phyloP scores from a whole-genome alignment of 2,329 filamentous ascomycete species.

The Beauveria varroae region DNA sequence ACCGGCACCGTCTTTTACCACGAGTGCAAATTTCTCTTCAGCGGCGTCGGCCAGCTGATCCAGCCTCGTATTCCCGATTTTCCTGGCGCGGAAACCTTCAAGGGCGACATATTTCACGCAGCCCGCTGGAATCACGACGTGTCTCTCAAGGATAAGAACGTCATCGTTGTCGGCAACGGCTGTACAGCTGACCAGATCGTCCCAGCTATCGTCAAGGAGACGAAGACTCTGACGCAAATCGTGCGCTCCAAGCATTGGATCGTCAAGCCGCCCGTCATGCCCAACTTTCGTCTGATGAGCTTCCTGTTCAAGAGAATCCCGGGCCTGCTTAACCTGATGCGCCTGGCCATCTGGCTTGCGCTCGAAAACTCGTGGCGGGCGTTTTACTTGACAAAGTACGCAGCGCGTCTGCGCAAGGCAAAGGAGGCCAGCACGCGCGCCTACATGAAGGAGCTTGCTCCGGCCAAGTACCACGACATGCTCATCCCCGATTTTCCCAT shows the following conservation, averaged over 20 bases:
- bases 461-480: slow-evolving; percentile 53
- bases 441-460: slow-evolving; percentile 37
- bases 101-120: slow-evolving; percentile 46
- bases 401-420: slow-evolving; percentile 26
- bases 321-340: slow-evolving; percentile 31
- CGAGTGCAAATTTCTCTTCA: slow-evolving; percentile 34
- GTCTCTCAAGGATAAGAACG: slow-evolving; percentile 38
- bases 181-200: slow-evolving; percentile 48
- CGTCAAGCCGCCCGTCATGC: slow-evolving; percentile 23
- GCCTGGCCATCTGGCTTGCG: slow-evolving; percentile 33
- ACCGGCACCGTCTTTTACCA: slow-evolving; percentile 21
- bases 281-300: slow-evolving; percentile 14
- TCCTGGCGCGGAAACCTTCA: slow-evolving; percentile 42
- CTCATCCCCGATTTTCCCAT: slow-evolving; percentile 55
- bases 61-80: slow-evolving; percentile 32
- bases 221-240: slow-evolving; percentile 32
- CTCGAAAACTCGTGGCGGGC: slow-evolving; percentile 24
- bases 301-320: slow-evolving; percentile 40
- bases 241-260: slow-evolving; percentile 37
- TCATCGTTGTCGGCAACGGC: slow-evolving; percentile 48
- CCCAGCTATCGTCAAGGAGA: slow-evolving; percentile 31
- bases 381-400: slow-evolving; percentile 34
- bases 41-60: slow-evolving; percentile 27
- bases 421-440: slow-evolving; percentile 31
- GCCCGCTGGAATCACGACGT: slow-evolving; percentile 46